Base-by-base conservation (phyloP, 2,329 filamentous ascomycete genomes). In the Arthrobotrys entomopaga region DNA sequence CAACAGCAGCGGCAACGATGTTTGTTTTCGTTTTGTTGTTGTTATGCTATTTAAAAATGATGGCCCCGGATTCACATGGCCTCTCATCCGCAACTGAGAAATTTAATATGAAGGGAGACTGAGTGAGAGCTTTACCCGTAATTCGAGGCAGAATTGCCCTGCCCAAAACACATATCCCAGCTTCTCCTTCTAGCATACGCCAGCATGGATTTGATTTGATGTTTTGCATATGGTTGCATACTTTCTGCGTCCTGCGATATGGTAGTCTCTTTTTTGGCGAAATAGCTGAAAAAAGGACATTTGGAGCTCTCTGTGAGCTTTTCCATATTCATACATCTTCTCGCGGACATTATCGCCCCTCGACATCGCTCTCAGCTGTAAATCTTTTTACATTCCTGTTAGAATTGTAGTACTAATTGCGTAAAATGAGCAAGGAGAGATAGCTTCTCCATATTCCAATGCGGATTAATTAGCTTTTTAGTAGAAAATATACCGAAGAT, bases 11-110 rank as follows among this genome's bases (percentile, higher is more conserved):
- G 10, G 26, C 42, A 50, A 16, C 49, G 38, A 48, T 42, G 42
- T 34, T 48, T 29, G 29, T 49, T 26, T 42, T 54, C 10, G 19
- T 40, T 42, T 58, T 49, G 63, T 43, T 58, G 15, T 50, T 42
- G 50, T 38, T 46, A 22, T 56, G 48, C 19, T 38, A 26, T 54
- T 60, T 43, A 5, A 34, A 20, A 13, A 46, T 22, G 43, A 58
- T 66, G 29, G 29, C 52, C 52, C 54, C 65, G 65, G 56, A 61
- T 61, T 69, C 65, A 69, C 65, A 69, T 69, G 65, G 65, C 13
- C 22, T 59, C 52, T 69, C 56, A 54, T 69, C 65, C 65, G 56
- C 48, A 59, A 53, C 63, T 53, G 63, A 66, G 54, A 69, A 56
- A 50, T 50, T n/a, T 50, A 50, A 50, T 50, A 15, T 50, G 46